Base-by-base conservation (phyloP, 2,329 filamentous ascomycete species). In the Colletotrichum tabaci region DNA sequence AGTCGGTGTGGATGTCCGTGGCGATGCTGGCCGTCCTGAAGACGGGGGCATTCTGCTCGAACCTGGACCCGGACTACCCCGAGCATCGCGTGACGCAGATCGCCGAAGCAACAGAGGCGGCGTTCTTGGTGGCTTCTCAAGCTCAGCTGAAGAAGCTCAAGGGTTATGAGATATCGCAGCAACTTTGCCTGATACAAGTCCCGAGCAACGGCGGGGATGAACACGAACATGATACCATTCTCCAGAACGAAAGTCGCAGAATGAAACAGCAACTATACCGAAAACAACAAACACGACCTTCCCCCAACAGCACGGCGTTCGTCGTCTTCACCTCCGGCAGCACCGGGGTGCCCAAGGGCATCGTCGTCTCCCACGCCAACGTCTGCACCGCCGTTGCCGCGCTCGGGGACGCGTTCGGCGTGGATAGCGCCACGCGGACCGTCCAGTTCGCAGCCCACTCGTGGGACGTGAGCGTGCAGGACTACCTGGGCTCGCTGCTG, bases 11-110 rank as follows among this genome's bases (percentile, higher is more conserved):
- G 72, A 71, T 68, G 0, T 55, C 69, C 21, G 66, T 76, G 1
- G 67, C 74, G 1, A 66, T 70, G 35, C 50, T 76, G 49, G 76
- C 68, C 3, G 64, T 76, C 13, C 58, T 76, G 15, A 74, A 74
- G 42, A 72, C 74, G 3, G 74, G 74, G 9, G 67, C 66, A 16
- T 64, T 44, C 26, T 58, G 18, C 26, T n/a, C 35, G 9, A 21
- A 21, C 26, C 30, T 58, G 18, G 26, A 35, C 55, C 55, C 55
- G 30, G n/a, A 40, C 13, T 30, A 58, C n/a, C 55, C 55, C 12
- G 13, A 40, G 35, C 18, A 18, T 21, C 30, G 55, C 30, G 26
- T 58, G 18, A 8, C 13, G 55, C 26, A 35, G 35, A 40, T 58
- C 55, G n/a, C n/a, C 40, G n/a, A 58, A 18, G n/a, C 18, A 12